phyloP scores from a whole-genome alignment of 2,329 filamentous ascomycete genomes.

The Apiospora saccharicola region DNA sequence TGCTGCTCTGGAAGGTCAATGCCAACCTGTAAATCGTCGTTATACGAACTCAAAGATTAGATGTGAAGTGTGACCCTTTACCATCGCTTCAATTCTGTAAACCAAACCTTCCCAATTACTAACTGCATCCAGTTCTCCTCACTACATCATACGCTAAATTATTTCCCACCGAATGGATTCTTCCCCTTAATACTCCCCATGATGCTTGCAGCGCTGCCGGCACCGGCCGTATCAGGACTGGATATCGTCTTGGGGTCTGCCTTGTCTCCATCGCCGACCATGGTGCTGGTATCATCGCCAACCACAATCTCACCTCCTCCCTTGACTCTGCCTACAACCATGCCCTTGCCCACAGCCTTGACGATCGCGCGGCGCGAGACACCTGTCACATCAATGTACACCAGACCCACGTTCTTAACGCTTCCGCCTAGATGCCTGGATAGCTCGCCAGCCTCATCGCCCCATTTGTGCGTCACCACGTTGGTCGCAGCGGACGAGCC shows the following conservation, averaged over 20 bases:
- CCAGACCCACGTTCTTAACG: constrained; percentile 94
- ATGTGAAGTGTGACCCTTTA: not conserved
- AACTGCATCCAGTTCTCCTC: too few species aligned
- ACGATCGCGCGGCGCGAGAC: constrained; percentile 89
- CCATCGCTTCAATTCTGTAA: not conserved
- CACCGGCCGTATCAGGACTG: not conserved
- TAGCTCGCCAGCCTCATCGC: constrained; percentile 81
- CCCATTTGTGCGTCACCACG: constrained; percentile 90
- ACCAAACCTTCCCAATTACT: not conserved
- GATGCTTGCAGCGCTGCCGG: not conserved
- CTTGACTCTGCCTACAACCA: constrained; percentile 85
- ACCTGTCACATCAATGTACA: constrained; percentile 96
- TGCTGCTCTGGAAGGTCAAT: not conserved
- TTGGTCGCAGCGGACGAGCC: constrained; percentile 81
- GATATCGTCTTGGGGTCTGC: not conserved
- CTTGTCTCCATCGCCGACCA: not conserved
- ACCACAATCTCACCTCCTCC: constrained; percentile 79
- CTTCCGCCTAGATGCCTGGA: constrained; percentile 80
- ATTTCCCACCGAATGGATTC: constrained; percentile 4
- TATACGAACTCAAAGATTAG: not conserved
- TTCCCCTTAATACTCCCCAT: constrained; percentile 17
- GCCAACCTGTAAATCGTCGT: not conserved
- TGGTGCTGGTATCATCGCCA: constrained; percentile 56
- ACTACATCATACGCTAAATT: not conserved
- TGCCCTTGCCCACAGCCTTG: constrained; percentile 95